A percentile compares a stretch with the other conserved stretches of the same genome.
Conservation (phyloP, 192 early-diverging fungal species). For the Entomortierella beljakovae region DNA sequence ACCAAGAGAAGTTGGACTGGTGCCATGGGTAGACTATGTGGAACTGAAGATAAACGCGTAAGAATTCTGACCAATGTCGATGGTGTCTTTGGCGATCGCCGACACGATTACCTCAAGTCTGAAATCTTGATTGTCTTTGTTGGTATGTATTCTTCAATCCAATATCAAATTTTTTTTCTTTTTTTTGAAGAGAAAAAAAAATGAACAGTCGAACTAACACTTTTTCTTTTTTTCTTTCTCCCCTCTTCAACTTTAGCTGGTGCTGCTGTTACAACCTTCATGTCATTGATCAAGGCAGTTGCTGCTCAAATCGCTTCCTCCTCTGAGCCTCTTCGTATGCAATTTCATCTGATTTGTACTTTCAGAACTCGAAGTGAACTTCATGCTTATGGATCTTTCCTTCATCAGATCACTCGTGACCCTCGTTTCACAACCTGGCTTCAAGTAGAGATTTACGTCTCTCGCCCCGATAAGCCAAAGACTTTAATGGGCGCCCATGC, state of each 20-base stretch:
- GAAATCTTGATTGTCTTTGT: slow-evolving; percentile 42
- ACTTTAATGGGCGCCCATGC: slow-evolving; percentile 41
- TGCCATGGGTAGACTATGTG: slow-evolving; percentile 25
- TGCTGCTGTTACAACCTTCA: slow-evolving; percentile 51
- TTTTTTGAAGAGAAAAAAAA: neutral
- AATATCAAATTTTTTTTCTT: neutral
- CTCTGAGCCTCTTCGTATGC: slow-evolving; percentile 29
- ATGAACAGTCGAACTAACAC: neutral
- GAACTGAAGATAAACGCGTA: slow-evolving; percentile 33
- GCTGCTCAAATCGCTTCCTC: slow-evolving; percentile 48
- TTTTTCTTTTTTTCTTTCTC: too few relatives aligned
- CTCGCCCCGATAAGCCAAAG: slow-evolving; percentile 40
- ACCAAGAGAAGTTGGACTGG: slow-evolving; percentile 39
- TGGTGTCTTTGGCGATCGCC: slow-evolving; percentile 52
- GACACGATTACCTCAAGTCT: slow-evolving; percentile 50
- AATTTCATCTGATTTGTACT: slow-evolving; percentile 45
- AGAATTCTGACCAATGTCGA: slow-evolving; percentile 32
- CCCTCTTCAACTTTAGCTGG: slow-evolving; percentile 38
- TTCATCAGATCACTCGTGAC: slow-evolving; percentile 53
- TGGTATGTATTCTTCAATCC: slow-evolving; percentile 18
- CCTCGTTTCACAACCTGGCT: slow-evolving; percentile 48
- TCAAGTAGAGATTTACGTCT: slow-evolving; percentile 52
- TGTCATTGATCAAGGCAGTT: slow-evolving; percentile 46
- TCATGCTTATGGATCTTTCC: slow-evolving; percentile 52
- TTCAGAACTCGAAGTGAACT: slow-evolving; percentile 50